phyloP scores from a whole-genome alignment of 768 basidiomycete genomes.

The Kondoa malvinella region DNA sequence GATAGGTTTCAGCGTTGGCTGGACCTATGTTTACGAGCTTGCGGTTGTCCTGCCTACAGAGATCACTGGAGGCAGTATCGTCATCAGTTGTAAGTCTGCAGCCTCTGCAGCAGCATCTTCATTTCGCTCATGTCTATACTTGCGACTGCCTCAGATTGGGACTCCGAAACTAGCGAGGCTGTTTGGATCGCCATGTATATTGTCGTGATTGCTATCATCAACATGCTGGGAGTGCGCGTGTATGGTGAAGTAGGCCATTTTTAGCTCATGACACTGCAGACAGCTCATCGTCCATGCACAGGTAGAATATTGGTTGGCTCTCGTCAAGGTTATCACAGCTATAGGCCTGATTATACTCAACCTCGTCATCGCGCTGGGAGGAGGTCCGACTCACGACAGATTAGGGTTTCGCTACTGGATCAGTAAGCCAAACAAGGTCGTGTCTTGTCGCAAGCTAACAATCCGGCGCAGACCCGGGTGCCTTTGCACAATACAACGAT shows the following conservation, averaged over 20 bases:
- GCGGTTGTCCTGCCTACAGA: slow-evolving; percentile 34
- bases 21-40: slow-evolving; percentile 40
- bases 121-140: too few species aligned
- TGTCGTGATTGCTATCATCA: slow-evolving; percentile 45
- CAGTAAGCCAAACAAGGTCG: slow-evolving; percentile 20
- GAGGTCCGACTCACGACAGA: slow-evolving; percentile 42
- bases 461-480: not conserved
- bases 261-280: slow-evolving; percentile 9
- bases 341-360: slow-evolving; percentile 37
- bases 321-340: slow-evolving; percentile 30
- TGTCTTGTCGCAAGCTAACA: slow-evolving; percentile 10
- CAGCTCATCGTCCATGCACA: slow-evolving; percentile 17
- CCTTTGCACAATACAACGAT: slow-evolving; percentile 15
- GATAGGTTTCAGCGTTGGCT: slow-evolving; percentile 29
- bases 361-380: slow-evolving; percentile 44
- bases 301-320: slow-evolving; percentile 29
- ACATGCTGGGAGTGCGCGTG: slow-evolving; percentile 36
- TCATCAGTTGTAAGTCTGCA: slow-evolving; percentile 26
- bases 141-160: slow-evolving; percentile 17
- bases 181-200: slow-evolving; percentile 48
- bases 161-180: slow-evolving; percentile 6
- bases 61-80: slow-evolving; percentile 29
- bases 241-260: slow-evolving; percentile 20
- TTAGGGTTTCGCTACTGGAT: slow-evolving; percentile 37
- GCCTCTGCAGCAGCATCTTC: slow-evolving; percentile 26